Evolutionary conservation across 768 basidiomycete genomes (phyloP).

Genomic region (Mycena crocata): DNA sequence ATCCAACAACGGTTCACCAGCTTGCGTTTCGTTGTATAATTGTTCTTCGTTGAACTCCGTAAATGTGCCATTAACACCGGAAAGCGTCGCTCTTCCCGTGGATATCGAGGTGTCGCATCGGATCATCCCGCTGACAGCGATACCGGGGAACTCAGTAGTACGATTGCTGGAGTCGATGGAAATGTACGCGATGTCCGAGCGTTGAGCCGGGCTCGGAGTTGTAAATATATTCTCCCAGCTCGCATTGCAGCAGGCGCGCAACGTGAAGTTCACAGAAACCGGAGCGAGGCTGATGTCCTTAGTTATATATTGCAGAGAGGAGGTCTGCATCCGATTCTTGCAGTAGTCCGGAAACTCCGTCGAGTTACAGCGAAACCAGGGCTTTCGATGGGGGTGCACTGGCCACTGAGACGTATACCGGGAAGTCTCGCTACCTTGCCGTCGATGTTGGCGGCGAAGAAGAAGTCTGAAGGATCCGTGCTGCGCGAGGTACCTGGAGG

Average conservation of each 20-base stretch:
- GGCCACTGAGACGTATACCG: slow-evolving; percentile 32
- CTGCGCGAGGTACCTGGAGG: slow-evolving; percentile 8
- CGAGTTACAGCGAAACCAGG: slow-evolving; percentile 3
- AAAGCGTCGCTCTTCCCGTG: slow-evolving; percentile 28
- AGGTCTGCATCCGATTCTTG: slow-evolving; percentile 8
- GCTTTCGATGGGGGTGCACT: slow-evolving; percentile 23
- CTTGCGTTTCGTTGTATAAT: slow-evolving; percentile 25
- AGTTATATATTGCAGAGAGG: background rate
- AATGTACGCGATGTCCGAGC: slow-evolving; percentile 21
- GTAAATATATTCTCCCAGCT: background rate
- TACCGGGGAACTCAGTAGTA: background rate
- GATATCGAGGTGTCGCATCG: slow-evolving; percentile 21
- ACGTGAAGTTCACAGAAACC: background rate
- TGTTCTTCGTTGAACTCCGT: slow-evolving; percentile 9
- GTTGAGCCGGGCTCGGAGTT: background rate
- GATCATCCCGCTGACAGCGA: slow-evolving; percentile 20
- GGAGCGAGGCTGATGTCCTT: background rate
- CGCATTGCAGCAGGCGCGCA: slow-evolving; percentile 15
- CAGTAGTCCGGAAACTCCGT: slow-evolving; percentile 14
- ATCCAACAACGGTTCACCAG: slow-evolving; percentile 32
- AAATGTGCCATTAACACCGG: slow-evolving; percentile 25
- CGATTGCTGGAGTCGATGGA: slow-evolving; percentile 19
- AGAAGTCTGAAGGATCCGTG: slow-evolving; percentile 25
- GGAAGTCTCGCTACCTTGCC: slow-evolving; percentile 28
- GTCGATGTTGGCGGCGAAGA: slow-evolving; percentile 30